These are phyloP conservation scores for Aspergillus unguis DNA, from an alignment of 2,329 filamentous ascomycete genomes.

Conservation along the genomic window DNA sequence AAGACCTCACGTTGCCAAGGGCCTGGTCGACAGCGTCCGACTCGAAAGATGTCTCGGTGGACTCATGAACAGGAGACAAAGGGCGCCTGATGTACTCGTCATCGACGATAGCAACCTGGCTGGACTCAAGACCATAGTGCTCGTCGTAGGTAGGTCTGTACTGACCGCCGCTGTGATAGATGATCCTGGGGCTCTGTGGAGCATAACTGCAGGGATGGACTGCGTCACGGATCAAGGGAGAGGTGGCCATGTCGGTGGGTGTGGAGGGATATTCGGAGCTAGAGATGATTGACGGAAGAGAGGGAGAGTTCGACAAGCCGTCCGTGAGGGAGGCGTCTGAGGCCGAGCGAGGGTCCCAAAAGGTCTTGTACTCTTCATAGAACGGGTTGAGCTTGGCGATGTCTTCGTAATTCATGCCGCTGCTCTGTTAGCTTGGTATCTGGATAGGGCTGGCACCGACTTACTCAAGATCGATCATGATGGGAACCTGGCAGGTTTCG, in stretches of 20 bases:
- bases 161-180: conserved; percentile 13
- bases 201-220: not conserved
- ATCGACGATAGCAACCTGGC: conserved; percentile 17
- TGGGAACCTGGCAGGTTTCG: conserved; percentile 25
- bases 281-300: conserved; percentile 15
- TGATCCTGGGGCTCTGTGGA: conserved; percentile 6
- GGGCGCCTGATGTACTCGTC: conserved; percentile 1
- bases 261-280: conserved; percentile 9
- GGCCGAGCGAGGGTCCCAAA: conserved; percentile 19
- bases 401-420: conserved; percentile 25
- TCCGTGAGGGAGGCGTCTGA: conserved; percentile 11
- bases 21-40: conserved; percentile 7
- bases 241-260: conserved; percentile 11
- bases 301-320: conserved; percentile 18
- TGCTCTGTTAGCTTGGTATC: conserved; percentile 14
- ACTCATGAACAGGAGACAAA: conserved; percentile 6
- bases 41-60: not conserved
- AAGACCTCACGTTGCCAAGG: not conserved
- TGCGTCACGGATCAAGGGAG: conserved; percentile 8
- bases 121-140: conserved; percentile 1
- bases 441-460: not conserved
- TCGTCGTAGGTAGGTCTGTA: conserved; percentile 15
- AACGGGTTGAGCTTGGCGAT: conserved; percentile 27
- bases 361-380: conserved; percentile 23
- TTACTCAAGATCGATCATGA: conserved; percentile 29